These are phyloP conservation scores for Huntiella abstrusa DNA, from an alignment of 2,329 filamentous ascomycete species.

Conservation along the genomic window DNA sequence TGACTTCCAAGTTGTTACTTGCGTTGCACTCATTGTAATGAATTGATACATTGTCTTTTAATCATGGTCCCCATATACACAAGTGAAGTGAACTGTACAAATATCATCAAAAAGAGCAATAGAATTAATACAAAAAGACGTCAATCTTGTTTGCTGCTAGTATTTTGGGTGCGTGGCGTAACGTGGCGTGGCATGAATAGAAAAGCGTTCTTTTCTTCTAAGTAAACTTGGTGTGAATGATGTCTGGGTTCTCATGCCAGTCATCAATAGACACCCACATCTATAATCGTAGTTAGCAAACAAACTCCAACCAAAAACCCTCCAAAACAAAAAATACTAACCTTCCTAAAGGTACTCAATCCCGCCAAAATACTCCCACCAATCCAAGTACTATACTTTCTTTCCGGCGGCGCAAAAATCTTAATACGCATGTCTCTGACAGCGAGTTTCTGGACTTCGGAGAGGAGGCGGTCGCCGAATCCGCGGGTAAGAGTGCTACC, in stretches of 20 bases:
- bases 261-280: constrained; percentile 99
- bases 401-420: constrained; percentile 92
- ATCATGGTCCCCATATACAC: not conserved
- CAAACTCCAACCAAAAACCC: constrained; percentile 8
- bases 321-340: constrained; percentile 19
- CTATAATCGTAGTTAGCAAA: constrained; percentile 26
- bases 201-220: constrained; percentile 21
- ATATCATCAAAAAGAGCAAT: not conserved
- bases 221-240: constrained; percentile 95
- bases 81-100: not conserved
- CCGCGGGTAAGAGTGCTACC: constrained; percentile 93
- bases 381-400: constrained; percentile 98
- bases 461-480: constrained; percentile 79
- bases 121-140: constrained; percentile 1
- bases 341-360: constrained; percentile 95
- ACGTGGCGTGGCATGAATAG: not conserved
- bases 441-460: constrained; percentile 80
- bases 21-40: not conserved
- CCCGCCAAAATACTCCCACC: constrained; percentile 93
- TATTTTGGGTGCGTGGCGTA: too few relatives aligned
- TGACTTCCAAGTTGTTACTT: not conserved
- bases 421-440: constrained; percentile 99
- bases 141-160: not conserved
- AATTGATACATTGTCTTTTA: not conserved
- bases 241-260: constrained; percentile 98